Evolutionary conservation across 805 yeast species (phyloP), one percentile per base, ranked within the genome.

Genomic region (Teunomyces funiuensis): DNA sequence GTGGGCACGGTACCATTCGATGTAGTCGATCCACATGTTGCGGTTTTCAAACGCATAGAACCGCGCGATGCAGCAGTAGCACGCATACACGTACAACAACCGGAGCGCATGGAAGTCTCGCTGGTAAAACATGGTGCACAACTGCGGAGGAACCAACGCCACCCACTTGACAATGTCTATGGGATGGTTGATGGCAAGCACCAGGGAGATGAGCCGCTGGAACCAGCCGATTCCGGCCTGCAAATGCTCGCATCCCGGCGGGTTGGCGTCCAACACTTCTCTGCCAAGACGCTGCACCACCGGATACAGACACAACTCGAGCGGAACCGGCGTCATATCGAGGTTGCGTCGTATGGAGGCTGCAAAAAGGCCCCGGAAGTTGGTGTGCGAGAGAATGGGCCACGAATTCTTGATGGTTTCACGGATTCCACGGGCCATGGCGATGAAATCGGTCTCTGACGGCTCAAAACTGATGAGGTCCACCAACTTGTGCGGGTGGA

Each of bases 11-110:
- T 41, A 62, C 60, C 58, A 54, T 2, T 17, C 13, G n/a, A 55
- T 44, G 33, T 43, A 63, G 25, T 61, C 64, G n/a, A 42, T 27
- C 71, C 71, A 65, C 16, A 63, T 43, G 40, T 60, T 63, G n/a
- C 43, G 26, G 10, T 31, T 5, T n/a, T 31, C 34, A 6, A 46
- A 30, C 16, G 46, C 41, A 37, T 50, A 50, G 13, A 65, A 30
- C 28, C 50, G 49, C 19, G 64, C 58, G 7, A 57, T 43, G 19
- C 50, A 44, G 37, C 54, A 45, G 2, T 51, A 29, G 25, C 55
- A 49, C 11, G 60, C 28, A 43, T 48, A 60, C 0, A 50, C 40
- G 39, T 44, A 60, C 10, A 68, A 36, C 1, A 63, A 9, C 18
- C 63, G 47, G 15, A 63, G 43, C 0, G 69, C 68, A 27, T 53